Percentiles rank a stretch among this genome's conserved stretches.
Conservation (phyloP, 768 basidiomycete species). For the Saitozyma podzolica region DNA sequence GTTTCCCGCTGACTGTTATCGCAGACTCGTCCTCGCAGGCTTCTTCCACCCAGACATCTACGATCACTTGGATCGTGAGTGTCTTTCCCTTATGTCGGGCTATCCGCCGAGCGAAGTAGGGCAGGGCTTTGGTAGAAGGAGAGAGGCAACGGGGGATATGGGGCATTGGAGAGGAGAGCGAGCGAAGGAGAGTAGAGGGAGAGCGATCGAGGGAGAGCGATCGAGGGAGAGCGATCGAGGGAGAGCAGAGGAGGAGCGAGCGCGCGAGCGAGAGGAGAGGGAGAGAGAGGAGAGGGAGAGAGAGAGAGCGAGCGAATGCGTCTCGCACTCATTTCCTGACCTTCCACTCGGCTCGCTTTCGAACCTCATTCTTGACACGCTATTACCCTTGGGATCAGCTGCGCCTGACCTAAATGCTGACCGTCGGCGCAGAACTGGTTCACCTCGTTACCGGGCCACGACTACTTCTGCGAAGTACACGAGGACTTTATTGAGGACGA, state of each 20-base stretch:
- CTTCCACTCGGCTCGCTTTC: not conserved
- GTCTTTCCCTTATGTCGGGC: not conserved
- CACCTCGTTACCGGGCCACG: conserved; percentile 60
- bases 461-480: conserved; percentile 96
- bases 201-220: too few relatives aligned
- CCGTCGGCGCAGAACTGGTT: conserved; percentile 44
- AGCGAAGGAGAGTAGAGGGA: too few relatives aligned
- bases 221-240: not conserved
- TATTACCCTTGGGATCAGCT: not conserved
- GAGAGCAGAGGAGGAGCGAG: too few relatives aligned
- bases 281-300: too few relatives aligned
- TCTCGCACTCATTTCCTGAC: conserved; percentile 7
- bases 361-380: too few relatives aligned
- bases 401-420: not conserved
- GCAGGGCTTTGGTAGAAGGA: too few relatives aligned
- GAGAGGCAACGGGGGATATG: too few relatives aligned
- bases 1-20: not conserved
- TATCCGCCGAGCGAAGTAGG: too few relatives aligned
- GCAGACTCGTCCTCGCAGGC: conserved; percentile 49
- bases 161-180: too few relatives aligned
- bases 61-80: conserved; percentile 52
- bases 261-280: too few relatives aligned
- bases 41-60: conserved; percentile 51
- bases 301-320: not conserved
- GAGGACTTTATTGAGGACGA: conserved; percentile 99